phyloP scores from a whole-genome alignment of 805 yeast species.

The Yueomyces sp. region DNA sequence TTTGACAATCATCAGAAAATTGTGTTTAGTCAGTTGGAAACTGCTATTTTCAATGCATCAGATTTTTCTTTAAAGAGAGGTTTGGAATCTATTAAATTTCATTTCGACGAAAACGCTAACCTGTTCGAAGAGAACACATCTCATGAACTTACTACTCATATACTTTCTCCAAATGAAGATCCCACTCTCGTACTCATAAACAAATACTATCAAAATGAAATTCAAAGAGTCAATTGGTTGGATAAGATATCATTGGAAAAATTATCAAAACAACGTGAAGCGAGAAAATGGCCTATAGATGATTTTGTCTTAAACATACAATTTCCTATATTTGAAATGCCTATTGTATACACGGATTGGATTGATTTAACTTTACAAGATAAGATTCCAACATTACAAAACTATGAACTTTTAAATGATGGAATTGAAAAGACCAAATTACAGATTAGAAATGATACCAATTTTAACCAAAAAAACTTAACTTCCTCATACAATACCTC shows the following conservation, averaged over 20 bases:
- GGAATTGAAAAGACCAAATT: constrained; percentile 1
- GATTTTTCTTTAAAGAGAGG: constrained; percentile 60
- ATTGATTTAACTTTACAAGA: constrained; percentile 24
- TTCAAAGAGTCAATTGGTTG: constrained; percentile 53
- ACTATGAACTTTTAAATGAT: constrained; percentile 30
- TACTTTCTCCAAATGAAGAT: constrained; percentile 2
- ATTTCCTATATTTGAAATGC: constrained; percentile 53
- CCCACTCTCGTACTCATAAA: constrained; percentile 40
- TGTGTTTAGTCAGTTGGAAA: constrained; percentile 47
- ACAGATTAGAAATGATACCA: constrained; percentile 1
- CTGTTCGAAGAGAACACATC: neutral
- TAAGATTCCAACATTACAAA: constrained; percentile 26
- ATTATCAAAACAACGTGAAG: constrained; percentile 7
- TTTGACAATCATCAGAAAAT: constrained; percentile 39
- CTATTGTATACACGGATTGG: constrained; percentile 54
- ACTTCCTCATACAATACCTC: constrained; percentile 1
- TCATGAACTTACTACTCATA: too few relatives aligned
- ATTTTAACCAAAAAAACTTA: neutral
- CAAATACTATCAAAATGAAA: constrained; percentile 55
- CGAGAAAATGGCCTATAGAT: constrained; percentile 7
- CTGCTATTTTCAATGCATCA: constrained; percentile 42
- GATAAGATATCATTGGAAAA: constrained; percentile 43
- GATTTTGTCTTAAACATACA: constrained; percentile 35
- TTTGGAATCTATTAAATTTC: constrained; percentile 41
- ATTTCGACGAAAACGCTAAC: constrained; percentile 11